Conservation (phyloP, 148 eudicot species). For the Cornus suecica region DNA sequence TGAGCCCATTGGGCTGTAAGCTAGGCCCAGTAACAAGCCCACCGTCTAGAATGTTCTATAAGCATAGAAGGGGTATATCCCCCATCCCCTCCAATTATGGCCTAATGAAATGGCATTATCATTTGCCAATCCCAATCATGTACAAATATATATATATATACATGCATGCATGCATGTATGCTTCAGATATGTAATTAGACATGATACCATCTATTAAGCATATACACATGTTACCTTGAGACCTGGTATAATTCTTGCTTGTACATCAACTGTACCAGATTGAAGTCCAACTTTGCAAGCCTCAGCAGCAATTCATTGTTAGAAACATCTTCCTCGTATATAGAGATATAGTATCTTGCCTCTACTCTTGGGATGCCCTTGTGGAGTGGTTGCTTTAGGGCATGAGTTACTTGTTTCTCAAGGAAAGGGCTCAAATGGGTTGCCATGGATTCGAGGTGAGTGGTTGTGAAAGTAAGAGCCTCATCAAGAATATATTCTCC, state of each 20-base stretch:
- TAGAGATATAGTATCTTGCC: conserved; percentile 22
- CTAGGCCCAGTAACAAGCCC: too few species aligned
- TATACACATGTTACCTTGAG: not conserved
- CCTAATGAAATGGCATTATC: not conserved
- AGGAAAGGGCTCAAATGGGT: not conserved
- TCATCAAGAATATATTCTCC: conserved; percentile 32
- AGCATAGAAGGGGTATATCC: too few species aligned
- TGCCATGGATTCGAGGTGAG: conserved; percentile 8
- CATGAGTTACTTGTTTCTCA: conserved; percentile 1
- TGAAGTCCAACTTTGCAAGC: conserved; percentile 32
- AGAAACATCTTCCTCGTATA: conserved; percentile 26
- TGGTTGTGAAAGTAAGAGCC: conserved; percentile 21
- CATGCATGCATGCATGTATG: not conserved
- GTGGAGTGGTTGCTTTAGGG: conserved; percentile 11
- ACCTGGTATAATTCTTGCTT: not conserved
- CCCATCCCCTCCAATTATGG: too few species aligned
- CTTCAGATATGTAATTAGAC: not conserved
- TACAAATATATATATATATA: too few species aligned
- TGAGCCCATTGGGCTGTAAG: too few species aligned
- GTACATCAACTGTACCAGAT: conserved; percentile 22
- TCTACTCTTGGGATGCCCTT: conserved; percentile 18
- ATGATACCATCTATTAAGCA: not conserved
- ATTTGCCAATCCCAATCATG: not conserved
- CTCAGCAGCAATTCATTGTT: conserved; percentile 16
- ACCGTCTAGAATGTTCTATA: too few species aligned